A percentile compares a stretch with the other conserved stretches of the same genome.
phyloP scores from a whole-genome alignment of 208 protist genomes.

The Leishmania lainsoni region DNA sequence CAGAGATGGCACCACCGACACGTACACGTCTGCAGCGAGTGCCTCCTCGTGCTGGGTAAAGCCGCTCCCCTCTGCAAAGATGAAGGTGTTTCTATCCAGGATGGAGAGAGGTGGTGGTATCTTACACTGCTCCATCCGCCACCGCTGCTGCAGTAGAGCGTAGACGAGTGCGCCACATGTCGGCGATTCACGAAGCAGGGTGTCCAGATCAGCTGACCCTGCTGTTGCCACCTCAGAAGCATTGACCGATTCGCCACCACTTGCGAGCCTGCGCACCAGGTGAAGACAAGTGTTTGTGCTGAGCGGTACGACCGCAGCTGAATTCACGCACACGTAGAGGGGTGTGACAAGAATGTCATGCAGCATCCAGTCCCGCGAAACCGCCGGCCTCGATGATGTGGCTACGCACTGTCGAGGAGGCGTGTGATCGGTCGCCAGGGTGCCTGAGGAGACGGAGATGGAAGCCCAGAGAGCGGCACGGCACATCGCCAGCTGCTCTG shows the following conservation, averaged over 20 bases:
- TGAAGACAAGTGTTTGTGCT: not conserved
- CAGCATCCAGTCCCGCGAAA: not conserved
- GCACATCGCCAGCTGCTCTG: constrained; percentile 18
- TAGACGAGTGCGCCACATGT: constrained; percentile 13
- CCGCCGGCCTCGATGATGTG: not conserved
- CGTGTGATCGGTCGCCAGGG: not conserved
- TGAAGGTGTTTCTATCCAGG: not conserved
- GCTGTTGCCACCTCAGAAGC: not conserved
- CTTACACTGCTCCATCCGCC: not conserved
- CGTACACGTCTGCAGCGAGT: constrained; percentile 10
- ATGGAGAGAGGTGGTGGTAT: not conserved
- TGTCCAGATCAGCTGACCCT: not conserved
- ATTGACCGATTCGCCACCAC: not conserved
- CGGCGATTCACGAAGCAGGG: constrained; percentile 9
- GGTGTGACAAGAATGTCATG: constrained; percentile 24
- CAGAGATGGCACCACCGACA: constrained; percentile 2
- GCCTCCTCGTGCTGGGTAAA: not conserved
- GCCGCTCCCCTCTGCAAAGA: not conserved
- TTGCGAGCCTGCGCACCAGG: not conserved
- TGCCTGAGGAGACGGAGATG: not conserved
- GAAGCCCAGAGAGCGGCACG: not conserved
- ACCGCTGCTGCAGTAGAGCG: constrained; percentile 8
- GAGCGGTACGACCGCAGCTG: constrained; percentile 7
- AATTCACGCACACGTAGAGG: constrained; percentile 20
- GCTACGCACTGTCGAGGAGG: not conserved